phyloP scores from a whole-genome alignment of 2,329 filamentous ascomycete species.

The Neofusicoccum umdonicola region DNA sequence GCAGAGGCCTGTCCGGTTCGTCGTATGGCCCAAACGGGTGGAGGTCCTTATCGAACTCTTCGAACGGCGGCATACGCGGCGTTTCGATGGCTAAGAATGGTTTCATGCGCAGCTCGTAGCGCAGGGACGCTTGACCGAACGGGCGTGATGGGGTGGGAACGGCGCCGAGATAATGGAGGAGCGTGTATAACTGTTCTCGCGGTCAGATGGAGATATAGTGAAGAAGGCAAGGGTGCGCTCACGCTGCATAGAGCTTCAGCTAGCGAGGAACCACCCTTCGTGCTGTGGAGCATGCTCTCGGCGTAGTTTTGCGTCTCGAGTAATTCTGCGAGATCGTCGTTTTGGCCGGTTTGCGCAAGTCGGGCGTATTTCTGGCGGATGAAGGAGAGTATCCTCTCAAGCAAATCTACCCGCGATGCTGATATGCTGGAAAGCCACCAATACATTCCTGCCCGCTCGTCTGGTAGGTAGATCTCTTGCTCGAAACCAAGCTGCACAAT shows the following conservation, averaged over 20 bases:
- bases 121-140: conserved; percentile 65
- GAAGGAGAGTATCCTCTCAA: conserved; percentile 13
- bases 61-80: conserved; percentile 64
- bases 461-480: conserved; percentile 80
- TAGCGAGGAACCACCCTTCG: conserved; percentile 1
- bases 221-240: not conserved
- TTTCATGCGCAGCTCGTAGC: conserved; percentile 84
- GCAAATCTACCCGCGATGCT: conserved; percentile 20
- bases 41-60: conserved; percentile 52
- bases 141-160: conserved; percentile 55
- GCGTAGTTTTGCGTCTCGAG: conserved; percentile 1
- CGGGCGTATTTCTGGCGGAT: not conserved
- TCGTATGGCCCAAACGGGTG: conserved; percentile 32
- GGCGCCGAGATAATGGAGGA: conserved; percentile 58
- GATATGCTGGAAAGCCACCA: conserved; percentile 51
- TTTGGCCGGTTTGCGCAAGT: not conserved
- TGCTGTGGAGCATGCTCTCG: not conserved
- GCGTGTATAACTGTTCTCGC: conserved; percentile 50
- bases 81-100: conserved; percentile 70
- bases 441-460: conserved; percentile 87
- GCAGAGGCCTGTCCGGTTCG: not conserved
- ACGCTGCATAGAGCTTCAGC: conserved; percentile 16
- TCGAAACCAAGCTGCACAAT: conserved; percentile 93
- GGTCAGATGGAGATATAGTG: not conserved
- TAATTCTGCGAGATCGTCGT: not conserved